Percentiles rank a stretch among this genome's conserved stretches.
These are phyloP conservation scores for Nigrograna mackinnonii DNA, from an alignment of 2,329 filamentous ascomycete genomes.

Conservation along the genomic window DNA sequence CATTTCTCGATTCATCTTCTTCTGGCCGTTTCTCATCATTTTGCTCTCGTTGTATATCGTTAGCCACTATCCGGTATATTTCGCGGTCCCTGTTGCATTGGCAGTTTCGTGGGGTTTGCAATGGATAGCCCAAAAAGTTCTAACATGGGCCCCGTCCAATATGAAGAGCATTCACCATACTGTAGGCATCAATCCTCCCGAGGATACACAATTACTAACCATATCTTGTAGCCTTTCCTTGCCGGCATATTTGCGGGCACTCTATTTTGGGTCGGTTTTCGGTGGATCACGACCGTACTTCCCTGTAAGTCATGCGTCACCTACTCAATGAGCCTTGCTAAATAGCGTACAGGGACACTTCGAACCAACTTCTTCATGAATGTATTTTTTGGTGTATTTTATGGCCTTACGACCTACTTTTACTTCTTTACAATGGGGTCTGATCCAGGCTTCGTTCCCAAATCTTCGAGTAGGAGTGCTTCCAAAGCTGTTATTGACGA, in stretches of 20 bases:
- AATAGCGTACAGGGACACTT: slow-evolving; percentile 62
- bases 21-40: slow-evolving; percentile 82
- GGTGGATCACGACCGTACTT: slow-evolving; percentile 75
- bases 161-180: slow-evolving; percentile 92
- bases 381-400: slow-evolving; percentile 69
- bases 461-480: slow-evolving; percentile 83
- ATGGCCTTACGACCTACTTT: slow-evolving; percentile 76
- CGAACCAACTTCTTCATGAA: slow-evolving; percentile 74
- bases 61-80: slow-evolving; percentile 72
- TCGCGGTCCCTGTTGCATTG: slow-evolving; percentile 73
- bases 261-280: slow-evolving; percentile 76
- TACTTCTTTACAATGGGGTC: slow-evolving; percentile 83
- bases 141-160: slow-evolving; percentile 82
- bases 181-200: slow-evolving; percentile 51
- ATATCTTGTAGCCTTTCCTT: slow-evolving; percentile 78
- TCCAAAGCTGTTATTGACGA: slow-evolving; percentile 90
- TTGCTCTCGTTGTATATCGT: slow-evolving; percentile 72
- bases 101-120: slow-evolving; percentile 72
- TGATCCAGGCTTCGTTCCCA: slow-evolving; percentile 92
- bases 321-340: background rate
- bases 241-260: slow-evolving; percentile 91
- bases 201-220: slow-evolving; percentile 10
- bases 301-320: slow-evolving; percentile 59
- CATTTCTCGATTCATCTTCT: slow-evolving; percentile 83
- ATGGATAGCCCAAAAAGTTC: slow-evolving; percentile 74